Evolutionary conservation across 2,329 filamentous ascomycete genomes (phyloP).

Genomic region (Samsoniella hepiali): DNA sequence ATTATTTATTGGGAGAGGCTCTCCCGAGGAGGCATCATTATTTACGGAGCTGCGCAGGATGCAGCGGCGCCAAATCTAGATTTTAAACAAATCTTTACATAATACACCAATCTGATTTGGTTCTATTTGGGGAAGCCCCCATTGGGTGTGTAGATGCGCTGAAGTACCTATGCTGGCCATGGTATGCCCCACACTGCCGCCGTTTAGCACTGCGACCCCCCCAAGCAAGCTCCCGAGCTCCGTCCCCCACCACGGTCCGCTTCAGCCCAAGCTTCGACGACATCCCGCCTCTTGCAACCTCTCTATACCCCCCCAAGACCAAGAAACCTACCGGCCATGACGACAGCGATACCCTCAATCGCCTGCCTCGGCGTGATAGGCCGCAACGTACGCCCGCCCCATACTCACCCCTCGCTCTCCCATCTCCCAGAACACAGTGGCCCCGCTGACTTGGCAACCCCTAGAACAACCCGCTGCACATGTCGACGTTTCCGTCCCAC

Average conservation of each 20-base stretch:
- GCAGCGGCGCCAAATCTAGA: not conserved
- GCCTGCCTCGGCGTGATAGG: conserved; percentile 93
- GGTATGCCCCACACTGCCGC: not conserved
- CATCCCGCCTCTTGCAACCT: not conserved
- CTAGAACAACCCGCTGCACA: conserved; percentile 94
- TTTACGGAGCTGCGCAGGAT: not conserved
- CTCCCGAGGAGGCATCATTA: conserved; percentile 1
- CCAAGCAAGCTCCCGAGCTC: not conserved
- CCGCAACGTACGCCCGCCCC: conserved; percentile 65
- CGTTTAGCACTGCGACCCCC: not conserved
- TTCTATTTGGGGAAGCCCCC: not conserved
- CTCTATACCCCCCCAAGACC: not conserved
- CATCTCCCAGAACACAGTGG: not conserved
- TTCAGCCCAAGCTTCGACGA: not conserved
- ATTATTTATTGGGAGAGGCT: not conserved
- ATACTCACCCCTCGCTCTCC: conserved; percentile 1
- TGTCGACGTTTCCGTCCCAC: conserved; percentile 81
- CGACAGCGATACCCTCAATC: conserved; percentile 70
- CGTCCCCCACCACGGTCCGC: not conserved
- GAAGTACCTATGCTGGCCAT: not conserved
- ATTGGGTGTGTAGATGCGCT: not conserved
- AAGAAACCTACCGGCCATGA: conserved; percentile 40
- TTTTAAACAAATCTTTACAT: not conserved
- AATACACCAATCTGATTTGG: not conserved
- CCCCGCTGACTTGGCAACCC: conserved; percentile 18